These are phyloP conservation scores for Microthlaspi erraticum DNA, from an alignment of 345 rosid species.

Conservation along the genomic window DNA sequence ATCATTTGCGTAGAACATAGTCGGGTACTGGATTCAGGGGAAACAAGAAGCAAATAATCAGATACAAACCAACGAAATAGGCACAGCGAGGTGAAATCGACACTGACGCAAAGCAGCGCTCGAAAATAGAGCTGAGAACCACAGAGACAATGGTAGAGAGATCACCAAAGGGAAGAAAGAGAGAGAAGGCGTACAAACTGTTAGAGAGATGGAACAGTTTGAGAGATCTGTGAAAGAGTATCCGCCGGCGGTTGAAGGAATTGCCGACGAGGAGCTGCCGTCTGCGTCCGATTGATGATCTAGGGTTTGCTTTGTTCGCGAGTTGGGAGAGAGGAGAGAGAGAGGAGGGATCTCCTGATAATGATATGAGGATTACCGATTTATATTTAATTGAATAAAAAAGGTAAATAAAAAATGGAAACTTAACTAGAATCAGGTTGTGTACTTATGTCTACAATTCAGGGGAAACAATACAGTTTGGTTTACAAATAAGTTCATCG, in stretches of 20 bases:
- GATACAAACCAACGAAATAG: background rate
- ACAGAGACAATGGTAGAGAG: constrained; percentile 4
- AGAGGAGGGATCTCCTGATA: background rate
- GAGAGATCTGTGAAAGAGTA: constrained; percentile 27
- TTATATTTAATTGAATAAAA: constrained; percentile 21
- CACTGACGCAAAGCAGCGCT: background rate
- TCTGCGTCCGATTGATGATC: constrained; percentile 42
- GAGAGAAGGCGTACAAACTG: constrained; percentile 29
- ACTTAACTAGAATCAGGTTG: constrained; percentile 6
- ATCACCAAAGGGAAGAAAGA: constrained; percentile 21
- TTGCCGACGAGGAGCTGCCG: constrained; percentile 40
- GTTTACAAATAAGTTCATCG: too few relatives aligned
- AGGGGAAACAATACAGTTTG: too few relatives aligned
- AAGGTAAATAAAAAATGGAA: background rate
- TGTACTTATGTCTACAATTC: constrained; percentile 13
- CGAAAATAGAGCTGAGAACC: background rate
- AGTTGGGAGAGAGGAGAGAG: constrained; percentile 13
- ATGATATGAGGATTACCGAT: constrained; percentile 4
- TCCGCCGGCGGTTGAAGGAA: constrained; percentile 11
- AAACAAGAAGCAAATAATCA: background rate
- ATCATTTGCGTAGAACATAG: constrained; percentile 15
- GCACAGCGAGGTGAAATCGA: background rate
- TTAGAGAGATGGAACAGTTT: background rate
- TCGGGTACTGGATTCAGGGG: background rate
- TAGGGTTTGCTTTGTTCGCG: constrained; percentile 45